Evolutionary conservation across 2,329 filamentous ascomycete genomes (phyloP).

Genomic region (Magnaporthiopsis incrustans): DNA sequence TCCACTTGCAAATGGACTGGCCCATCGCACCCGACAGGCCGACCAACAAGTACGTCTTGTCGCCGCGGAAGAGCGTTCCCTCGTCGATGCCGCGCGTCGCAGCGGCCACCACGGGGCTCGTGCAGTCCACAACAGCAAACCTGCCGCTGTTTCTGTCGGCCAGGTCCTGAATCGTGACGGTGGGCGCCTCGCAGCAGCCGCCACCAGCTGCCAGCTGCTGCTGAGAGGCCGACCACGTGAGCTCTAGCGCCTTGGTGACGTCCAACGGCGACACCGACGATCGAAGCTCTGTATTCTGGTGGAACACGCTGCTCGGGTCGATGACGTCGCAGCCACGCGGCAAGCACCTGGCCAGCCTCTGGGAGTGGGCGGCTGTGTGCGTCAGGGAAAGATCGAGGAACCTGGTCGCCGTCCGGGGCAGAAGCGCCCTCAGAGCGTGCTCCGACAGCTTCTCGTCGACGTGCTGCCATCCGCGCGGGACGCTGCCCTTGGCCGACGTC

Average conservation of each 20-base stretch:
- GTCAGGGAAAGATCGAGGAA: too few species aligned
- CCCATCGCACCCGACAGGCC: slow-evolving; percentile 1
- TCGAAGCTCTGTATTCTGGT: not conserved
- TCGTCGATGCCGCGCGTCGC: not conserved
- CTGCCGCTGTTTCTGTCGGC: not conserved
- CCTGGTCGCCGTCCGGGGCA: too few species aligned
- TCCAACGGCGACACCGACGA: not conserved
- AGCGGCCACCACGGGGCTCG: too few species aligned
- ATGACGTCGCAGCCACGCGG: too few species aligned
- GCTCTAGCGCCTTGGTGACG: not conserved
- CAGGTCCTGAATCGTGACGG: not conserved
- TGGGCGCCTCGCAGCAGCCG: too few species aligned
- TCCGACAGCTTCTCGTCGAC: too few species aligned
- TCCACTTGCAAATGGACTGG: slow-evolving; percentile 1
- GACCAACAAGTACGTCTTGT: slow-evolving; percentile 4
- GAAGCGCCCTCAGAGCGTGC: too few species aligned
- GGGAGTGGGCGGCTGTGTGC: too few species aligned
- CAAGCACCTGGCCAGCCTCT: too few species aligned
- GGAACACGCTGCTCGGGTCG: not conserved
- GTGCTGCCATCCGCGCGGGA: too few species aligned
- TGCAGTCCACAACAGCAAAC: not conserved
- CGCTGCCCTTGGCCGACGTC: too few species aligned
- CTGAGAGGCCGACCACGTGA: not conserved
- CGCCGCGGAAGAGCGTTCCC: not conserved
- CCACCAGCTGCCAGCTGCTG: too few species aligned